Conservation (phyloP, 805 yeast genomes). For the Pichia cabralensis region DNA sequence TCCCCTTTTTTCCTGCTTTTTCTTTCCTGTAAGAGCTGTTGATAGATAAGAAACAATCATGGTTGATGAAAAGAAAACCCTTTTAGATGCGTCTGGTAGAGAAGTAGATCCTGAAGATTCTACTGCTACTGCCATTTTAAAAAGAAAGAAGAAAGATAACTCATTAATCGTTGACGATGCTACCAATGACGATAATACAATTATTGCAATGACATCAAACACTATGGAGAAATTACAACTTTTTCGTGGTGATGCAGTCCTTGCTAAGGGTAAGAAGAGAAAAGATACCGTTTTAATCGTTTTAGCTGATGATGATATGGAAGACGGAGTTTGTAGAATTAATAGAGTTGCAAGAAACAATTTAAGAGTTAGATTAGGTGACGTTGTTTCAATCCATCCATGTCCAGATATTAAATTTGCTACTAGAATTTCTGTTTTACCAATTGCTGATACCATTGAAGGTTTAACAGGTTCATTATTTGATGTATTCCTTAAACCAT, state of each 20-base stretch:
- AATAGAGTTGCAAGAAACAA: slow-evolving; percentile 96
- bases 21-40: not conserved
- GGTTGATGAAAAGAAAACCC: slow-evolving; percentile 24
- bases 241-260: slow-evolving; percentile 96
- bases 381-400: slow-evolving; percentile 81
- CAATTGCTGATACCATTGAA: slow-evolving; percentile 96
- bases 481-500: slow-evolving; percentile 93
- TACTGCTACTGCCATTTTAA: slow-evolving; percentile 94
- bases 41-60: slow-evolving; percentile 1
- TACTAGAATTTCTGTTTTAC: slow-evolving; percentile 85
- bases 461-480: slow-evolving; percentile 95
- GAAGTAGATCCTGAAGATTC: slow-evolving; percentile 27
- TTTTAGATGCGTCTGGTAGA: slow-evolving; percentile 29
- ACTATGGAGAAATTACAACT: slow-evolving; percentile 92
- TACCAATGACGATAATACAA: slow-evolving; percentile 92
- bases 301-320: slow-evolving; percentile 91
- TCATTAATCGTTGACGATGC: slow-evolving; percentile 94
- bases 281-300: slow-evolving; percentile 95
- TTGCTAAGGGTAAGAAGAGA: slow-evolving; percentile 96
- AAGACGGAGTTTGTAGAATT: slow-evolving; percentile 87
- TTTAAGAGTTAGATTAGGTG: slow-evolving; percentile 89
- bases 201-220: slow-evolving; percentile 86
- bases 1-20: not conserved
- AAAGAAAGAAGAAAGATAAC: slow-evolving; percentile 96
- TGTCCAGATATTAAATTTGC: slow-evolving; percentile 99